These are phyloP conservation scores for Syncephalastrum racemosum DNA, from an alignment of 371 early-diverging fungal species.

Conservation along the genomic window DNA sequence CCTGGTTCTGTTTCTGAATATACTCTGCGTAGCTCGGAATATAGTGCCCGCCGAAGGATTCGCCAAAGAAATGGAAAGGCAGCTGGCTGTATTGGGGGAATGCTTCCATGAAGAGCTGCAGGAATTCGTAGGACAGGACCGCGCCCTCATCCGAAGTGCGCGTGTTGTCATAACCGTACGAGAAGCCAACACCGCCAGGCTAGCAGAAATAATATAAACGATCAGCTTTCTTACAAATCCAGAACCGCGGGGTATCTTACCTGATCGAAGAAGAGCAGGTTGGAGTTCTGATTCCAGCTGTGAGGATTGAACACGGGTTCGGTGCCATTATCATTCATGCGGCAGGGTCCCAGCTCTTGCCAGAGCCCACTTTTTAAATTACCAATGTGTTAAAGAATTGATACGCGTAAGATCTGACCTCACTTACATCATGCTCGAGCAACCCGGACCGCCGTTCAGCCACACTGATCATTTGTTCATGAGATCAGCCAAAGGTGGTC, in stretches of 20 bases:
- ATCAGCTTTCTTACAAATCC: background rate
- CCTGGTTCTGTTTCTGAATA: constrained; percentile 23
- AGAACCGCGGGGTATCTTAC: constrained; percentile 7
- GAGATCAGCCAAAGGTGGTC: constrained; percentile 13
- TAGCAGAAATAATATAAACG: constrained; percentile 10
- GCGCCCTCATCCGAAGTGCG: constrained; percentile 49
- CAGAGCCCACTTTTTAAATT: constrained; percentile 67
- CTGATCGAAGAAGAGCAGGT: constrained; percentile 85
- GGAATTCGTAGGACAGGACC: constrained; percentile 49
- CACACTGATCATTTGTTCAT: constrained; percentile 55
- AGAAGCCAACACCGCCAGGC: constrained; percentile 78
- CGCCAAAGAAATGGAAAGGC: constrained; percentile 60
- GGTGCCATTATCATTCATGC: constrained; percentile 55
- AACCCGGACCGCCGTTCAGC: constrained; percentile 87
- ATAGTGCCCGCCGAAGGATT: constrained; percentile 76
- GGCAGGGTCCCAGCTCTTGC: constrained; percentile 79
- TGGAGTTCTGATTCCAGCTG: constrained; percentile 80
- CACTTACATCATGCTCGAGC: constrained; percentile 60
- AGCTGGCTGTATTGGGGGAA: constrained; percentile 49
- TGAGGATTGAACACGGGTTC: constrained; percentile 37
- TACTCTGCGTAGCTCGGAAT: constrained; percentile 65
- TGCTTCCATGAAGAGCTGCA: constrained; percentile 70
- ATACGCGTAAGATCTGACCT: background rate
- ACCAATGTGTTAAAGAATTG: background rate
- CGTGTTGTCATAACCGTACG: constrained; percentile 59